phyloP scores from a whole-genome alignment of 192 early-diverging fungal species.

The Lobosporangium transversale region DNA sequence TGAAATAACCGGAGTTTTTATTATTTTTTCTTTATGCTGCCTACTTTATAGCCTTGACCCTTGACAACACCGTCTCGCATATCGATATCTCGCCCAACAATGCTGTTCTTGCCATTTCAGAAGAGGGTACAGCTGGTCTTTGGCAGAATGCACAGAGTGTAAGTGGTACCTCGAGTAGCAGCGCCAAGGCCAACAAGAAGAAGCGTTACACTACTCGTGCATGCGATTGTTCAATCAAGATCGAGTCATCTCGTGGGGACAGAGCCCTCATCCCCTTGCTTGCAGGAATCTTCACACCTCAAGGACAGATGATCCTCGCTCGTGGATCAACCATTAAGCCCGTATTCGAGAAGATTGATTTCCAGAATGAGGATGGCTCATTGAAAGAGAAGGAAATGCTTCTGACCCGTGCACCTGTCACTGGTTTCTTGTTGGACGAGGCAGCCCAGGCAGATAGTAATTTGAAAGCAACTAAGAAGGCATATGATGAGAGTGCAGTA shows the following conservation, averaged over 20 bases:
- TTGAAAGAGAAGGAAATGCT: constrained; percentile 41
- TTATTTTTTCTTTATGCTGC: background rate
- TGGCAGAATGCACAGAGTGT: constrained; percentile 59
- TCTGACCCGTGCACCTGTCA: constrained; percentile 43
- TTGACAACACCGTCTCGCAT: constrained; percentile 59
- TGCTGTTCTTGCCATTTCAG: constrained; percentile 61
- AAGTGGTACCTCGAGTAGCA: constrained; percentile 33
- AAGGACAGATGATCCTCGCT: constrained; percentile 57
- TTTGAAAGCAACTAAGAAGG: constrained; percentile 64
- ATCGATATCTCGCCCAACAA: constrained; percentile 58
- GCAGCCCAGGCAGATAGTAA: constrained; percentile 56
- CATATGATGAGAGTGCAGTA: constrained; percentile 62
- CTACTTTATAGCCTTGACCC: constrained; percentile 47
- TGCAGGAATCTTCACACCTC: constrained; percentile 55
- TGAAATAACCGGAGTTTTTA: too few species aligned
- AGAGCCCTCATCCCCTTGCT: constrained; percentile 56
- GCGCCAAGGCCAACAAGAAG: constrained; percentile 55
- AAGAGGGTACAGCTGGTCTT: constrained; percentile 61
- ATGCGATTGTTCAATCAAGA: constrained; percentile 56
- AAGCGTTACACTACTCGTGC: constrained; percentile 56
- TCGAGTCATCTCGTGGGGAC: constrained; percentile 52
- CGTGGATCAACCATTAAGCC: constrained; percentile 64
- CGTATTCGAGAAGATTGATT: constrained; percentile 61
- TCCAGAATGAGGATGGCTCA: constrained; percentile 48
- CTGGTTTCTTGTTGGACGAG: constrained; percentile 60